phyloP scores from a whole-genome alignment of 2,329 filamentous ascomycete species.

The Parastagonospora nodorum region DNA sequence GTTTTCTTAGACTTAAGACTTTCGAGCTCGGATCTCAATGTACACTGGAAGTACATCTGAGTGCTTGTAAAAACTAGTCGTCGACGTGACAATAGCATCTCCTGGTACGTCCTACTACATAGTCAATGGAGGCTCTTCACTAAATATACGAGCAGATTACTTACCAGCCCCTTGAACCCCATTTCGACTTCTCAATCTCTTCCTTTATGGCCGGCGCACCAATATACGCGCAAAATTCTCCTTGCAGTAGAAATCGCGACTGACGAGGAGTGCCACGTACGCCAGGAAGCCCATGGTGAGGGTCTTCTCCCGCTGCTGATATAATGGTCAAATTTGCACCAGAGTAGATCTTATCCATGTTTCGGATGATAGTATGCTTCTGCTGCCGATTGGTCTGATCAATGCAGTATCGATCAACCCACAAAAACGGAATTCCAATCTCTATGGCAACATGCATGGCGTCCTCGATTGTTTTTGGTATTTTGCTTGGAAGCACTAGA shows the following conservation, averaged over 20 bases:
- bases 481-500: too few species aligned
- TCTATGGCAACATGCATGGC: background rate
- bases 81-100: background rate
- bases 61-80: background rate
- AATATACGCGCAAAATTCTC: too few species aligned
- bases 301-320: conserved; percentile 15
- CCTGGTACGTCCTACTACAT: background rate
- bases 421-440: conserved; percentile 2
- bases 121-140: too few species aligned
- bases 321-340: conserved; percentile 13
- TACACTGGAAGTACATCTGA: too few species aligned
- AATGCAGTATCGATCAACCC: conserved; percentile 10
- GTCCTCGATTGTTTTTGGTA: too few species aligned
- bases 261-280: background rate
- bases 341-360: conserved; percentile 15
- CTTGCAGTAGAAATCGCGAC: background rate
- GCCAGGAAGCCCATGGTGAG: conserved; percentile 11
- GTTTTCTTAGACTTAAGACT: too few species aligned
- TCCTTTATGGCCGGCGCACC: too few species aligned
- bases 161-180: too few species aligned
- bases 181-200: too few species aligned
- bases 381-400: background rate
- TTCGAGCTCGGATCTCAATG: too few species aligned
- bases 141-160: too few species aligned
- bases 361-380: background rate